Conservation (phyloP, 805 yeast species). For the Candida patagonica region DNA sequence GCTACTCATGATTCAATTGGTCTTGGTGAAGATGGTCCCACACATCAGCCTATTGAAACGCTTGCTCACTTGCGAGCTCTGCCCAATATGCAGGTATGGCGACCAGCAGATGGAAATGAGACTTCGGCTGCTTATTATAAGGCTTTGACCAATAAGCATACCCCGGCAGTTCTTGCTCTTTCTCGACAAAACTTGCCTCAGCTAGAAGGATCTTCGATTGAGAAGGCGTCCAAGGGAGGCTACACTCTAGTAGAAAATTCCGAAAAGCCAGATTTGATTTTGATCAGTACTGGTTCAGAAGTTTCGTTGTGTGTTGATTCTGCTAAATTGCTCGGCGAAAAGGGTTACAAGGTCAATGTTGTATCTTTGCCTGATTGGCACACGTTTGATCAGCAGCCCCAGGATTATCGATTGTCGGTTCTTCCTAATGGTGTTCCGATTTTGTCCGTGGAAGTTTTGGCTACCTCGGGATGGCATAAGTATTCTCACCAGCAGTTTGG, state of each 20-base stretch:
- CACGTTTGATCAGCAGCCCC: constrained; percentile 78
- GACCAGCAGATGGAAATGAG: constrained; percentile 49
- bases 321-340: constrained; percentile 54
- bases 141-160: constrained; percentile 46
- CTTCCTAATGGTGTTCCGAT: constrained; percentile 94
- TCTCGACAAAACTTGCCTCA: constrained; percentile 81
- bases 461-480: constrained; percentile 87
- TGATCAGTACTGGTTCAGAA: constrained; percentile 93
- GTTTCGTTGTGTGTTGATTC: constrained; percentile 76
- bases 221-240: constrained; percentile 92
- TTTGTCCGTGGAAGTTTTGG: constrained; percentile 86
- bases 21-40: constrained; percentile 51
- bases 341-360: constrained; percentile 67
- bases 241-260: constrained; percentile 55
- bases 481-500: constrained; percentile 97
- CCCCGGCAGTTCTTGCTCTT: constrained; percentile 66
- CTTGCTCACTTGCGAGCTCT: constrained; percentile 42
- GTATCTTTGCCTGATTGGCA: constrained; percentile 91
- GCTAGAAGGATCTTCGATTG: constrained; percentile 83
- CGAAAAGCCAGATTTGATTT: constrained; percentile 56
- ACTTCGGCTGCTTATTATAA: constrained; percentile 46
- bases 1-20: constrained; percentile 53
- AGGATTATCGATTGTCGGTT: constrained; percentile 73
- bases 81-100: constrained; percentile 41
- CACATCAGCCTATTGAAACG: constrained; percentile 48